Percentiles rank a stretch among this genome's conserved stretches.
These are phyloP conservation scores for Aotearoamyces nothofagi DNA, from an alignment of 2,329 filamentous ascomycete genomes.

Conservation along the genomic window DNA sequence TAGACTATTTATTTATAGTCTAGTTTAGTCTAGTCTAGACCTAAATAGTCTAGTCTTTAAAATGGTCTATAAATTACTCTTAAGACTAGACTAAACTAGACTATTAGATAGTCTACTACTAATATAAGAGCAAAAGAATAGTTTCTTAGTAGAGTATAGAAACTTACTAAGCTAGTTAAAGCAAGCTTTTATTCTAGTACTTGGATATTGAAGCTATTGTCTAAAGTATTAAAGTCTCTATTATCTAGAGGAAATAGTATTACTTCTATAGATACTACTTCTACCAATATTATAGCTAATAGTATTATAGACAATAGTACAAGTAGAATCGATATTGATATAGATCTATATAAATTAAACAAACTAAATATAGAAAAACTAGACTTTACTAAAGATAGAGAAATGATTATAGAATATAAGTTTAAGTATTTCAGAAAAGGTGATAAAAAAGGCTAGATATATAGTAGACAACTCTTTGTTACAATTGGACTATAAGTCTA, in stretches of 20 bases:
- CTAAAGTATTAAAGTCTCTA: slow-evolving; percentile 4
- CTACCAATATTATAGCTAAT: slow-evolving; percentile 5
- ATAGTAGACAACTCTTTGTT: slow-evolving; percentile 12
- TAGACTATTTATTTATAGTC: no score
- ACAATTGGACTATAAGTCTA: slow-evolving; percentile 4
- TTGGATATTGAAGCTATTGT: slow-evolving; percentile 6
- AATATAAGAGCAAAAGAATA: slow-evolving; percentile 7
- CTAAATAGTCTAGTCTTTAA: no score
- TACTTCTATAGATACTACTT: slow-evolving; percentile 4
- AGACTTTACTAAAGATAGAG: slow-evolving; percentile 6
- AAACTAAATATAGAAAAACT: slow-evolving; percentile 6
- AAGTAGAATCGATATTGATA: slow-evolving; percentile 6
- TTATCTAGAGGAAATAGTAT: slow-evolving; percentile 5
- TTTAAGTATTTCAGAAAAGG: slow-evolving; percentile 7
- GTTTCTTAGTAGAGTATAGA: slow-evolving; percentile 6
- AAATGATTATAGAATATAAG: slow-evolving; percentile 6
- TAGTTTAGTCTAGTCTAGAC: no score
- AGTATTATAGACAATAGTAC: slow-evolving; percentile 6
- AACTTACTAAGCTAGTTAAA: slow-evolving; percentile 5
- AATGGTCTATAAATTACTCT: no score
- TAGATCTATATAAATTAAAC: slow-evolving; percentile 7
- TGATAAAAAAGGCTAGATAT: slow-evolving; percentile 6
- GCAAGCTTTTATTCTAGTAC: slow-evolving; percentile 6
- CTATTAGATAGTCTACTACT: no score
- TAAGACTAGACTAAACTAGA: no score